Evolutionary conservation across 495 filamentous ascomycete genomes (phyloP).

Genomic region (Neurospora sp.): DNA sequence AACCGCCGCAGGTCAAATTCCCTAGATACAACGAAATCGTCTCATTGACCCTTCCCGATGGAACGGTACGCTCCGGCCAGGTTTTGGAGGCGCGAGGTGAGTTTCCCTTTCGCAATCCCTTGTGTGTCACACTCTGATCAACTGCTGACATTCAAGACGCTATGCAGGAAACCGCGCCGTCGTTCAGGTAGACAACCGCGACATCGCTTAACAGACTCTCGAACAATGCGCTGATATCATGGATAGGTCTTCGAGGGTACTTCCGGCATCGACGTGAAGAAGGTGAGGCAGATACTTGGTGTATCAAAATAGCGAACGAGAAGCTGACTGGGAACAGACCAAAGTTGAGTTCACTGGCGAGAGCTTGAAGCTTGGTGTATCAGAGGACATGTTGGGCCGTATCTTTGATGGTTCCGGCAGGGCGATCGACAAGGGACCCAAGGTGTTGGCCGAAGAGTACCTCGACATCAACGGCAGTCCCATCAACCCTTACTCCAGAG

Average conservation of each 20-base stretch:
- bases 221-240: constrained; percentile 7
- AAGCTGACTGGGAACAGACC: constrained; percentile 44
- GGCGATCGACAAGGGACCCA: constrained; percentile 96
- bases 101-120: constrained; percentile 3
- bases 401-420: constrained; percentile 97
- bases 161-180: constrained; percentile 73
- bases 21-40: constrained; percentile 98
- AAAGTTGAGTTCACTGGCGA: constrained; percentile 95
- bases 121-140: not conserved
- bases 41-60: constrained; percentile 88
- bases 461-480: constrained; percentile 98
- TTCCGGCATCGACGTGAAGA: constrained; percentile 95
- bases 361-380: constrained; percentile 95
- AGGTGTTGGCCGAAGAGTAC: constrained; percentile 95
- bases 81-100: constrained; percentile 94
- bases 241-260: constrained; percentile 94
- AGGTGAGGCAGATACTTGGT: constrained; percentile 42
- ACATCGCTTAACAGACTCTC: not conserved
- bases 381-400: constrained; percentile 98
- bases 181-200: constrained; percentile 61
- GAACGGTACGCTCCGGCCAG: constrained; percentile 84
- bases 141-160: constrained; percentile 10
- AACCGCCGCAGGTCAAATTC: constrained; percentile 70
- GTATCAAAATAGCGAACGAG: not conserved
- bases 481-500: constrained; percentile 96